Conservation (phyloP, 148 eudicot genomes). For the Spergularia marina region DNA sequence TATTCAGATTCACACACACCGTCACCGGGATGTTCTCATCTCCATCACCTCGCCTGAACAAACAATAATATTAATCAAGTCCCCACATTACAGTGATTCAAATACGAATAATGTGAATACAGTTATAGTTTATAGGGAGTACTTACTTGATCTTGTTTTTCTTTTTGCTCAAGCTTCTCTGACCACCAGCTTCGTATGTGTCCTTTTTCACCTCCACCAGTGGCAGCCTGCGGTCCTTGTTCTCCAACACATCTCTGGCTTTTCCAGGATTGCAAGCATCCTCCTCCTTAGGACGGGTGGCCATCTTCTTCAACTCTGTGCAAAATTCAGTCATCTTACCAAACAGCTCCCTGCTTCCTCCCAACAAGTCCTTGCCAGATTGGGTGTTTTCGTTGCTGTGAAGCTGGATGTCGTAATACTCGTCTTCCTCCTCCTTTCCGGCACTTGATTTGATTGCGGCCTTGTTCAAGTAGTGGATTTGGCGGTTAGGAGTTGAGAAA, state of each 20-base stretch:
- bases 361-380: conserved; percentile 73
- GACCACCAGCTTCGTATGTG: conserved; percentile 24
- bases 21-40: conserved; percentile 62
- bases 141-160: conserved; percentile 42
- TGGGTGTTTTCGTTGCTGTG: conserved; percentile 34
- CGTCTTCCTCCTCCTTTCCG: conserved; percentile 21
- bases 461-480: conserved; percentile 40
- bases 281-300: conserved; percentile 32
- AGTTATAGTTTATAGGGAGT: not conserved
- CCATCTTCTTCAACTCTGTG: conserved; percentile 69
- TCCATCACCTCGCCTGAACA: conserved; percentile 59
- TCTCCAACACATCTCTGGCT: not conserved
- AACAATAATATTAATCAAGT: no score
- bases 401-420: conserved; percentile 22
- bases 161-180: conserved; percentile 35
- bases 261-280: conserved; percentile 17
- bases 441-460: conserved; percentile 57
- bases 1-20: conserved; percentile 49
- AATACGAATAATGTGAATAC: no score
- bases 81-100: no score
- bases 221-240: conserved; percentile 57
- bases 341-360: conserved; percentile 54
- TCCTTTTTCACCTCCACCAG: conserved; percentile 36
- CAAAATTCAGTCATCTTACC: conserved; percentile 70
- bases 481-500: conserved; percentile 34